These are phyloP conservation scores for Pseudogymnoascus verrucosus DNA, from an alignment of 2,329 filamentous ascomycete genomes.

Conservation along the genomic window DNA sequence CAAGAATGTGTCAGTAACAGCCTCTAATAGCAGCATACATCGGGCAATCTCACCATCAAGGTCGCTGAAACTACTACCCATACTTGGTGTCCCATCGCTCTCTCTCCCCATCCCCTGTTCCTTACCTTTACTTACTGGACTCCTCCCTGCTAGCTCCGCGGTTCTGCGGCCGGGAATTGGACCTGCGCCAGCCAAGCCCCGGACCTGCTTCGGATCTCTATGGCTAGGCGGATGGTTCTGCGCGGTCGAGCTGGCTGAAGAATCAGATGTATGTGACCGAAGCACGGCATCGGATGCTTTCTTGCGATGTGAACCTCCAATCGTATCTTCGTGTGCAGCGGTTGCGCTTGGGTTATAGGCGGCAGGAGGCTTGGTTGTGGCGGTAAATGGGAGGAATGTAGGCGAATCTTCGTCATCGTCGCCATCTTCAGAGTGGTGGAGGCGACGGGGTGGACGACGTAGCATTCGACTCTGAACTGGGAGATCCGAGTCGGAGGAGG, in stretches of 20 bases:
- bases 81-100: constrained; percentile 68
- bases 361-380: constrained; percentile 1
- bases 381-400: constrained; percentile 25
- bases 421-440: constrained; percentile 20
- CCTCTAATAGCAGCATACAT: neutral
- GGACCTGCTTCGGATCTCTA: constrained; percentile 15
- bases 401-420: constrained; percentile 26
- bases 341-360: constrained; percentile 24
- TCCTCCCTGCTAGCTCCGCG: constrained; percentile 48
- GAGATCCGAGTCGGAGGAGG: constrained; percentile 22
- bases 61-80: constrained; percentile 82
- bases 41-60: constrained; percentile 53
- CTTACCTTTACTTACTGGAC: constrained; percentile 37
- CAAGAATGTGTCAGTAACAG: constrained; percentile 13
- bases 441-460: constrained; percentile 23
- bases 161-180: constrained; percentile 52
- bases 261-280: constrained; percentile 46
- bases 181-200: constrained; percentile 23
- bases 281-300: constrained; percentile 18
- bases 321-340: constrained; percentile 20
- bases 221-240: constrained; percentile 16
- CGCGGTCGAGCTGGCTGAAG: constrained; percentile 45
- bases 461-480: constrained; percentile 25
- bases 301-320: constrained; percentile 16
- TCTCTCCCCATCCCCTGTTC: constrained; percentile 42